Evolutionary conservation across 305 asterid genomes (phyloP), one percentile per base, ranked within the genome.

Genomic region (Coffea humblotiana): DNA sequence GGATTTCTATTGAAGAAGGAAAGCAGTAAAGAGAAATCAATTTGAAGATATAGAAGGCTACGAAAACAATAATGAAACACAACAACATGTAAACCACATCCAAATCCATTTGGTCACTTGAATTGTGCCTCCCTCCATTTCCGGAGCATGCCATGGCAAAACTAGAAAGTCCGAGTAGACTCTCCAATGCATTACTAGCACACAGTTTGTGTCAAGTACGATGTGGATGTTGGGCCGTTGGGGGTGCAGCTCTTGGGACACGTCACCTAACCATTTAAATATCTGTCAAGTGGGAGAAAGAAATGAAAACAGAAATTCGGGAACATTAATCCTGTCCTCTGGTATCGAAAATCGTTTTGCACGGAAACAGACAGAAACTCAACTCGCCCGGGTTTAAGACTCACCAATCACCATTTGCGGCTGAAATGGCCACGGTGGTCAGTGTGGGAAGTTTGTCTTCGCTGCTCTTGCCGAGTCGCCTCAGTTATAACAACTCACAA

Each of bases 401-500:
- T 18, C 13, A 18, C 18, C 4, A 56, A 56, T 16, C 4, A 18
- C 9, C 43, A 40, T 40, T 56, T 18, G 8, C 63, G 8, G 63
- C 21, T 21, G 37, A 40, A 5, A 18, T 18, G 37, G 35, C 65
- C 6, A 45, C 80, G 27, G 18, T 71, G 7, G 23, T 54, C 9
- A 68, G 75, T 18, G 32, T 77, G 60, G 80, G 73, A 52, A 76
- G 61, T 58, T 23, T 61, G 43, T 56, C 72, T 14, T 71, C 80
- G 27, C 19, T 76, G 58, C 54, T 81, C 35, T 25, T 58, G 10
- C 77, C 67, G 56, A 47, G 40, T 35, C 84, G 71, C 32, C 61
- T 76, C 77, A 37, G 77, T 12, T 14, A 14, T 40, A 40, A 5
- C 66, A 27, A 35, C 49, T 71, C 78, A 9, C 67, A 3, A 21